Base-by-base conservation (phyloP, 768 basidiomycete species). In the Tylopilus vinaceipallidus region DNA sequence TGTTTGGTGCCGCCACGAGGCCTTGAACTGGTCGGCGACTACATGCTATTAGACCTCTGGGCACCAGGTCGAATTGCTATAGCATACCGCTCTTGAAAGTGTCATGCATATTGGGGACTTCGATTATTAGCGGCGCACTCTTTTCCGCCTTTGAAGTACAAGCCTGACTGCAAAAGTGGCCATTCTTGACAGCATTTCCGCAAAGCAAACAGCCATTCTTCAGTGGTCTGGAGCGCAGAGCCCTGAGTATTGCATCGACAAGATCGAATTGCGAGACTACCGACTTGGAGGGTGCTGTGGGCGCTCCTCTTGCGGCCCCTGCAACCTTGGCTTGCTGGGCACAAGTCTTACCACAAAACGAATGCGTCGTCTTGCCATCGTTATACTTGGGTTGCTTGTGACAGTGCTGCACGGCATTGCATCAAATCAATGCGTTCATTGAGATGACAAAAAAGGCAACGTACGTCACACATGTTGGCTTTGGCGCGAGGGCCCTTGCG, bases 11-110 rank as follows among this genome's bases (percentile, higher is more conserved):
- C 84, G 74, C 85, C 85, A 88, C 19, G 84, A 83, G 46, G 77
- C 55, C 57, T 79, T 83, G 71, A 87, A 87, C 56, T 86, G 85
- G 56, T 82, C 81, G 20, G 75, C 69, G 26, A 84, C 84, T 85
- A 34, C 9, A 35, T n/a, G 11, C 40, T 16, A 26, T 58, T 45
- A 57, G 53, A 41, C 6, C 14, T 35, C 19, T 24, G 27, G 9
- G 17, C 13, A 20, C 19, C 23, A n/a, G 16, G 6, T 17, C 6
- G 16, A 33, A 35, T 34, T 24, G 46, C 45, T 20, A 39, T 30
- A 17, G 65, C 77, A 23, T 56, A 86, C 84, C 84, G 49, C 77
- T 84, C 62, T 74, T 79, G 69, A 86, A 87, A 0, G 82, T 85
- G 20, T 73, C 73, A 61, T 87, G 83, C 10, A 72, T 75, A 22